Evolutionary conservation across 75 land plant species (phyloP), one percentile per base, ranked within the genome.

Genomic region (Chamaecyparis obtusa): DNA sequence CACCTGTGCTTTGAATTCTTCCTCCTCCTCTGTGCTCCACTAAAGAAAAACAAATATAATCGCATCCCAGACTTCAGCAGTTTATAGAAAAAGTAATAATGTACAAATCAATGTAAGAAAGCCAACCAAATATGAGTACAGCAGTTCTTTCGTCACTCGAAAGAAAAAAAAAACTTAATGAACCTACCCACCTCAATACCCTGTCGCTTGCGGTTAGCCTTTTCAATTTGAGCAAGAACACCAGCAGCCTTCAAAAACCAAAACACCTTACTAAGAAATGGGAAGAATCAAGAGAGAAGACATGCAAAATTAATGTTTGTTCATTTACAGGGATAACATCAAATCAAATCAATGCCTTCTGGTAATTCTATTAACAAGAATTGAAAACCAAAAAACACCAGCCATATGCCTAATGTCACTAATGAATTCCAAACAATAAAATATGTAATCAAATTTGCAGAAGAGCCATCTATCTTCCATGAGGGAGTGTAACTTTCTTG

Each of bases 1-100:
- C 7, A 95, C 97, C 90, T 93, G 90, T 14, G 87, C 87, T 86
- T 94, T 95, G 92, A 96, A 96, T 71, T 43, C 84, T 51, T 96
- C 99, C 88, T 96, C 99, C 64, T 96, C 99, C 86, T 94, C 95
- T 14, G 87, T 83, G 49, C 85, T 91, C 99, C 99, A 98, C 99
- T 98, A 91, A 75, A 89, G 37, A n/a, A 85, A 7, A 86, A 56
- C 37, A 84, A 37, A 48, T 84, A 35, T 19, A 84, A 33, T 35
- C 16, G 19, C 32, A 84, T 33, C 43, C 33, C 56, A 15, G n/a
- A 46, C 83, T 81, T 81, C n/a, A 46, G 83, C 46, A 81, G 14
- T 46, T 9, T 13, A 27, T 10, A 46, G 32, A 74, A 17, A 39
- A 81, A 81, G 41, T 19, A 44, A 81, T 46, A 46, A 46, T 46